These are phyloP conservation scores for Epichloe elymi DNA, from an alignment of 2,329 filamentous ascomycete species.

Conservation along the genomic window DNA sequence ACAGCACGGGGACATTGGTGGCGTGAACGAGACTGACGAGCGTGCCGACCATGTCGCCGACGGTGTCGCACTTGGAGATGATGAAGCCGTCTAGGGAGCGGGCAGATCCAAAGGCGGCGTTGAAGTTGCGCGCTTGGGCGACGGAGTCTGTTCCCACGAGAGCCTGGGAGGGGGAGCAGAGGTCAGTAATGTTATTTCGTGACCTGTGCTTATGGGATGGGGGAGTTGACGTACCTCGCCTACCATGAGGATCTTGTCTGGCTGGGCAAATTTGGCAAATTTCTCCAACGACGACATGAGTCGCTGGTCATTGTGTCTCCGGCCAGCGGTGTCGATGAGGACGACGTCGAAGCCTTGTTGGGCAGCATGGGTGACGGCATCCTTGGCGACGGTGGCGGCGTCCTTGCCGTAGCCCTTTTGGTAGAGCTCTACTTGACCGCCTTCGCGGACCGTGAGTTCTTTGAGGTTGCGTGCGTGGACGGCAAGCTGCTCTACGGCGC, in stretches of 20 bases:
- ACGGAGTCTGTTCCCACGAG: slow-evolving; percentile 93
- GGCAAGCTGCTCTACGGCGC: slow-evolving; percentile 90
- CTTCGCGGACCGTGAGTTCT: slow-evolving; percentile 75
- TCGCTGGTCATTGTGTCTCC: slow-evolving; percentile 87
- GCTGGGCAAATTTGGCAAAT: slow-evolving; percentile 89
- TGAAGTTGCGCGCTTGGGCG: slow-evolving; percentile 92
- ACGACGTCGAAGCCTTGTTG: slow-evolving; percentile 79
- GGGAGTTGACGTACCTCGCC: slow-evolving; percentile 29
- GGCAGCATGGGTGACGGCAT: slow-evolving; percentile 72
- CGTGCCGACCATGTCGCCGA: slow-evolving; percentile 96
- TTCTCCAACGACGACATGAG: slow-evolving; percentile 96
- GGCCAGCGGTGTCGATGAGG: slow-evolving; percentile 89
- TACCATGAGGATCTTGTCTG: slow-evolving; percentile 98
- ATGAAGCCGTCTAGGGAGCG: slow-evolving; percentile 89
- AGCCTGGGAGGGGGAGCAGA: slow-evolving; percentile 34
- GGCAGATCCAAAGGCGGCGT: slow-evolving; percentile 72
- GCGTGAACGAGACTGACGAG: slow-evolving; percentile 95
- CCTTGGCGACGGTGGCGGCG: slow-evolving; percentile 86
- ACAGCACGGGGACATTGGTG: slow-evolving; percentile 89
- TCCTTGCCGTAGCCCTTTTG: slow-evolving; percentile 98
- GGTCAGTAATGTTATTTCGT: neutral
- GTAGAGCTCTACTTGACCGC: slow-evolving; percentile 77
- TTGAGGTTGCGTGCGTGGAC: slow-evolving; percentile 91
- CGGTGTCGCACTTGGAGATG: slow-evolving; percentile 96
- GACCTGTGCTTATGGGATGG: slow-evolving; percentile 1